Evolutionary conservation across 2,329 filamentous ascomycete species (phyloP).

Genomic region (Bisporella sp.): DNA sequence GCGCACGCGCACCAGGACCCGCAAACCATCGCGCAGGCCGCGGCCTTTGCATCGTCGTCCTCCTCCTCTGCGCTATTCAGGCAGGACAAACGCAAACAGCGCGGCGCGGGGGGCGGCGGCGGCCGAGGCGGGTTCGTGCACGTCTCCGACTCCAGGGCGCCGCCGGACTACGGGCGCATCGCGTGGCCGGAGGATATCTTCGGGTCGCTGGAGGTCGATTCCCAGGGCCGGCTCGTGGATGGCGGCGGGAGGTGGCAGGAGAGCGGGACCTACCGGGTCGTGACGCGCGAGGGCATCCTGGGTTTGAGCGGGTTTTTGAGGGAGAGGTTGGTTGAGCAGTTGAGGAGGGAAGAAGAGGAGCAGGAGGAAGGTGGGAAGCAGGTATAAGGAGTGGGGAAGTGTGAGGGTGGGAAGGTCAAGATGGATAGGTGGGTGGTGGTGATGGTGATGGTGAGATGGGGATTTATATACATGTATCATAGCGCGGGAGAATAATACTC

Average conservation of each 20-base stretch:
- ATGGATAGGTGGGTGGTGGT: too few relatives aligned
- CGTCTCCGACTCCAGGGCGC: conserved; percentile 56
- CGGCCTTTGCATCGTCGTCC: conserved; percentile 48
- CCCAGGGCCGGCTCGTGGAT: conserved; percentile 45
- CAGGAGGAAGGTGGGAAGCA: conserved; percentile 27
- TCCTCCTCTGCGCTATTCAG: conserved; percentile 41
- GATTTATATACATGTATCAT: too few relatives aligned
- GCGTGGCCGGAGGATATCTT: conserved; percentile 65
- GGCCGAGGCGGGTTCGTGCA: conserved; percentile 58
- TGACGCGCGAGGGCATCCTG: conserved; percentile 61
- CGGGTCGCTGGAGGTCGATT: conserved; percentile 59
- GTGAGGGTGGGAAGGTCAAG: too few relatives aligned
- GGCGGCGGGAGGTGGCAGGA: conserved; percentile 44
- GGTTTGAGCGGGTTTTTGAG: conserved; percentile 48
- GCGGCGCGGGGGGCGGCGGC: conserved; percentile 37
- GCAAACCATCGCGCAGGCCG: conserved; percentile 47
- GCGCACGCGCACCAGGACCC: conserved; percentile 51
- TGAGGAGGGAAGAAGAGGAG: conserved; percentile 43
- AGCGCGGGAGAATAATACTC: too few relatives aligned
- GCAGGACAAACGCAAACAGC: conserved; percentile 34
- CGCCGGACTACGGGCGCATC: conserved; percentile 60
- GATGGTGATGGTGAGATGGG: too few relatives aligned
- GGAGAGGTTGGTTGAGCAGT: conserved; percentile 44
- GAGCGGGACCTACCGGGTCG: conserved; percentile 55
- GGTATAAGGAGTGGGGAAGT: too few relatives aligned